Evolutionary conservation across 2,329 filamentous ascomycete species (phyloP), one percentile per base, ranked within the genome.

Genomic region (Beauveria medogensis): DNA sequence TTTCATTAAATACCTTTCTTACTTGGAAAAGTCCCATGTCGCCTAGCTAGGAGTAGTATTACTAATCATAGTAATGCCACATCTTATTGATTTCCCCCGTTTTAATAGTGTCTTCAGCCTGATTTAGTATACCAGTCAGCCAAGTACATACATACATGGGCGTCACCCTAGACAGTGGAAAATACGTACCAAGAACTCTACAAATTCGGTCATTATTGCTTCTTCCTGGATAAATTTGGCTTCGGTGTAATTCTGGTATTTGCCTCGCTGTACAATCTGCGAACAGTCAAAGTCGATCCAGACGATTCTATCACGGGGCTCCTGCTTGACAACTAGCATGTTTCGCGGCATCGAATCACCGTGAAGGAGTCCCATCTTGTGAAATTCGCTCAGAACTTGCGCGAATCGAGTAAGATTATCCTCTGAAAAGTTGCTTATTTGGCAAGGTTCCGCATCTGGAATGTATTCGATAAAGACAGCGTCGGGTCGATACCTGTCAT

Each of bases 401-500:
- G 34, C 3, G 12, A 59, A 30, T 16, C 22, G 18, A 7, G 16
- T 7, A 6, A 51, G 7, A 12, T 26, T 59, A 16, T 51, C 20
- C 10, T 22, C 24, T 12, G 46, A 51, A 22, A 5, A 59, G 30
- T 24, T 59, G 3, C 20, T 22, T 2, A 51, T 28, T 18, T 18
- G 30, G 12, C 30, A 34, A 34, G 12, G 14, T 41, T 59, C 16
- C 14, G 28, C 5, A 18, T 59, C 30, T n/a, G 55, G 55, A 22
- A 59, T 51, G 30, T 41, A 59, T 59, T 59, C 55, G 14, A 51
- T 37, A 24, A 59, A 30, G 24, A 59, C n/a, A 9, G 55, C 55
- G n/a, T 43, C 22, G 2, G 46, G 34, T 1, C 18, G 55, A 18
- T 20, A 18, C 28, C 2, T 7, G 22, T 51, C n/a, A 8, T 51